Percentiles rank a stretch among this genome's conserved stretches.
Evolutionary conservation across 179 eudicot genomes (phyloP).

Genomic region (Vitellaria paradoxa): DNA sequence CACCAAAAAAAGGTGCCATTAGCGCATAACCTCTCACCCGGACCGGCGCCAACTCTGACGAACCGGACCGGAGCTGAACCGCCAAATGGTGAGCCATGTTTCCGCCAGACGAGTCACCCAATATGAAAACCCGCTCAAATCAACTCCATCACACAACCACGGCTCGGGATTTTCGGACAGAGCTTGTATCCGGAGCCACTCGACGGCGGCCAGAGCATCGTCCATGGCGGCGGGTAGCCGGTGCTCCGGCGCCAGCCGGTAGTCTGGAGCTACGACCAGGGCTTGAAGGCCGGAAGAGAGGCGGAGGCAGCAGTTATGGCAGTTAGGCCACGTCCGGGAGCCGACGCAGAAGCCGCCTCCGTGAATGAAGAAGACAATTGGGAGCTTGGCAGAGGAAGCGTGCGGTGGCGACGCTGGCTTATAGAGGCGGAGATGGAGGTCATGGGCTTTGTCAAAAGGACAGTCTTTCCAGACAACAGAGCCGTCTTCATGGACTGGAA

Average conservation of each 20-base stretch:
- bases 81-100: conserved; percentile 80
- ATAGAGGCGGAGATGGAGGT: conserved; percentile 54
- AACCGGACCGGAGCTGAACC: conserved; percentile 40
- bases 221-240: conserved; percentile 71
- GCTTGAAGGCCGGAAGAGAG: conserved; percentile 50
- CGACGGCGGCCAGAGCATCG: conserved; percentile 41
- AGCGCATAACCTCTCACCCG: conserved; percentile 58
- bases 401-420: conserved; percentile 26
- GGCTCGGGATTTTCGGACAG: conserved; percentile 6
- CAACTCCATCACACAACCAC: conserved; percentile 33
- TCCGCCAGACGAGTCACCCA: conserved; percentile 84
- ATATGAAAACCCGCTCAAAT: conserved; percentile 52
- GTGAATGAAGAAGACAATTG: conserved; percentile 48
- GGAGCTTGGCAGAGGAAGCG: conserved; percentile 21
- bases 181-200: conserved; percentile 50
- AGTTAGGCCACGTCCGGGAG: conserved; percentile 56
- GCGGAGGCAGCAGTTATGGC: conserved; percentile 53
- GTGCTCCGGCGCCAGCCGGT: conserved; percentile 78
- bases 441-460: conserved; percentile 34
- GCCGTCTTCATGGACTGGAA: conserved; percentile 24
- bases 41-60: conserved; percentile 35
- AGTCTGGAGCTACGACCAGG: conserved; percentile 58
- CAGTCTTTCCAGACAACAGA: conserved; percentile 49
- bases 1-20: conserved; percentile 75
- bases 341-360: conserved; percentile 82